phyloP scores from a whole-genome alignment of 2,329 filamentous ascomycete genomes.

The Pseudonectria buxi region DNA sequence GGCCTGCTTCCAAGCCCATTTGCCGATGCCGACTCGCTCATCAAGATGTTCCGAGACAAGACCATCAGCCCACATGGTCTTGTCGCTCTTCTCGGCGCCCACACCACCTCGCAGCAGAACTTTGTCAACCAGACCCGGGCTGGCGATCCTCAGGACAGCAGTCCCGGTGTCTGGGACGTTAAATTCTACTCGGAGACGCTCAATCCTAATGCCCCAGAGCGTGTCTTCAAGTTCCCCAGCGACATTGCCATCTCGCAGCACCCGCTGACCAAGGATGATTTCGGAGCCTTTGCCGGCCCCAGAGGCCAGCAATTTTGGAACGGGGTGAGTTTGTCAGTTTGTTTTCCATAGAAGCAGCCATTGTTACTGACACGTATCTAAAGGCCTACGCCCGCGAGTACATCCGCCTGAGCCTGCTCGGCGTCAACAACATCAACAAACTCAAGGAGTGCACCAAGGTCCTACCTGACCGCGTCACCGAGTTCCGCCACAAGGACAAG shows the following conservation, averaged over 20 bases:
- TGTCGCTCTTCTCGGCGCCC: slow-evolving; percentile 48
- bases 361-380: background rate
- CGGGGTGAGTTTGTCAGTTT: slow-evolving; percentile 23
- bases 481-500: slow-evolving; percentile 14
- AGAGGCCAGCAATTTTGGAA: slow-evolving; percentile 35
- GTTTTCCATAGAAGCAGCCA: background rate
- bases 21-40: slow-evolving; percentile 40
- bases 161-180: slow-evolving; percentile 47
- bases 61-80: slow-evolving; percentile 45
- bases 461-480: slow-evolving; percentile 30
- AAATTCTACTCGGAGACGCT: slow-evolving; percentile 41
- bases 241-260: slow-evolving; percentile 35
- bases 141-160: slow-evolving; percentile 43
- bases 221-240: slow-evolving; percentile 36
- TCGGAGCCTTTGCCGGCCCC: slow-evolving; percentile 29
- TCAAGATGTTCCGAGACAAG: slow-evolving; percentile 45
- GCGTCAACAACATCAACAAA: slow-evolving; percentile 49
- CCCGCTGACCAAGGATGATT: slow-evolving; percentile 29
- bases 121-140: slow-evolving; percentile 34
- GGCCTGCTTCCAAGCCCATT: slow-evolving; percentile 37
- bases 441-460: slow-evolving; percentile 50
- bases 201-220: slow-evolving; percentile 22
- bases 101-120: slow-evolving; percentile 44
- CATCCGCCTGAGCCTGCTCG: slow-evolving; percentile 46
- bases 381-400: slow-evolving; percentile 47